Percentiles rank a stretch among this genome's conserved stretches.
These are phyloP conservation scores for Trichocladium antarcticum DNA, from an alignment of 495 filamentous ascomycete species.

Conservation along the genomic window DNA sequence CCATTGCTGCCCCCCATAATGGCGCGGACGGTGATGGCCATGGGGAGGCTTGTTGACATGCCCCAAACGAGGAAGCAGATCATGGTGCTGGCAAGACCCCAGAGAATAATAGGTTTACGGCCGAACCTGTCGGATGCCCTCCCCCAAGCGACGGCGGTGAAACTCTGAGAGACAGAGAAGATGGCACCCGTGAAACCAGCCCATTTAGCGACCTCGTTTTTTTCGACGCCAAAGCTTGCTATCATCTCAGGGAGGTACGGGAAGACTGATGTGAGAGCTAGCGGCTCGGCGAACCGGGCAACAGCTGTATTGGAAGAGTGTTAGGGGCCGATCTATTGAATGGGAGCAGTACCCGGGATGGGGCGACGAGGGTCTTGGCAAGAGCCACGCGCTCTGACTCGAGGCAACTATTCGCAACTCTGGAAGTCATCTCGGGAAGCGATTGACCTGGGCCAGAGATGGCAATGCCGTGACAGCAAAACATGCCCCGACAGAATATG, in stretches of 20 bases:
- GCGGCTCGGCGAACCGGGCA: conserved; percentile 74
- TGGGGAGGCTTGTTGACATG: conserved; percentile 58
- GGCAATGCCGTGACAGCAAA: neutral
- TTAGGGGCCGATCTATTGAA: conserved; percentile 1
- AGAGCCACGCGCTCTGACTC: neutral
- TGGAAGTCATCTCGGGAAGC: neutral
- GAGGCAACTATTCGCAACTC: too few species aligned
- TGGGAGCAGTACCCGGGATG: conserved; percentile 7
- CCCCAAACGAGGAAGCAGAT: conserved; percentile 61
- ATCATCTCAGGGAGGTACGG: conserved; percentile 92
- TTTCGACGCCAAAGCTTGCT: conserved; percentile 60
- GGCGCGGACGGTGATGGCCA: conserved; percentile 59
- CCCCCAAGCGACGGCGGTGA: conserved; percentile 73
- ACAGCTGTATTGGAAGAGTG: conserved; percentile 39
- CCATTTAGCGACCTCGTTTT: conserved; percentile 65
- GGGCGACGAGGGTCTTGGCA: neutral
- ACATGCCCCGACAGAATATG: neutral
- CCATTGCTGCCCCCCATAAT: conserved; percentile 57
- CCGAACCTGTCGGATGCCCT: conserved; percentile 60
- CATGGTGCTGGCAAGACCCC: conserved; percentile 64
- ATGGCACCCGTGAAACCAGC: conserved; percentile 59
- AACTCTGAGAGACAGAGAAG: conserved; percentile 60
- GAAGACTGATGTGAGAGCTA: conserved; percentile 73
- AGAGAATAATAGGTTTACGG: conserved; percentile 62
- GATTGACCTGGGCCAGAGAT: neutral